phyloP scores from a whole-genome alignment of 139 green algal genomes.

The Volvox africanus region DNA sequence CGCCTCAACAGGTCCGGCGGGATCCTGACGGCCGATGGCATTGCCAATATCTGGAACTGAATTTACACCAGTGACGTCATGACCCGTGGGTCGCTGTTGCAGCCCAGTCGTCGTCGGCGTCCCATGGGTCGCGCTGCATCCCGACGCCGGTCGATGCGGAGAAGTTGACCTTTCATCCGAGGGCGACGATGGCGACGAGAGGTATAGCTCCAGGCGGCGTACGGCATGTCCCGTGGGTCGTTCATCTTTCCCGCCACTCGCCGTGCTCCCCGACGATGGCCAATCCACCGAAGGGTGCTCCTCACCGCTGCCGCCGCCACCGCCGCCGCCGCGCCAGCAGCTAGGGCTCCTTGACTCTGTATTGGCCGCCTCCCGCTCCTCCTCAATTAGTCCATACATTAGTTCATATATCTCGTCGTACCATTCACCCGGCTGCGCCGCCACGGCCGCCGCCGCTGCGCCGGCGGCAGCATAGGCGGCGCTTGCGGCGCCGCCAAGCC shows the following conservation, averaged over 20 bases:
- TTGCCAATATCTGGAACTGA: too few species aligned
- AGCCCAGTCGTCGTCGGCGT: neutral
- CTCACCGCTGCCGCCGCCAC: too few species aligned
- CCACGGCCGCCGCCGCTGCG: neutral
- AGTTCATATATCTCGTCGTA: conserved; percentile 34
- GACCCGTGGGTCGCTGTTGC: neutral
- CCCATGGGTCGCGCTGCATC: too few species aligned
- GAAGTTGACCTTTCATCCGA: too few species aligned
- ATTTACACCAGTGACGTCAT: neutral
- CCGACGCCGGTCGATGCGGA: too few species aligned
- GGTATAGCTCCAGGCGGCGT: neutral
- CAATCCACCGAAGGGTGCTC: neutral
- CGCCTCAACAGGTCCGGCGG: too few species aligned
- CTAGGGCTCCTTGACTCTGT: neutral
- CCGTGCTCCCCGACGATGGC: neutral
- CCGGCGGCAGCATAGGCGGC: neutral
- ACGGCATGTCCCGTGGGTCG: neutral
- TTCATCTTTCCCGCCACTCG: neutral
- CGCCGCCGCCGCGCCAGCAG: neutral
- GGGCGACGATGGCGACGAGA: neutral
- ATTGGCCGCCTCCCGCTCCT: neutral
- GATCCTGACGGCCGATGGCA: too few species aligned
- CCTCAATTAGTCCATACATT: conserved; percentile 20
- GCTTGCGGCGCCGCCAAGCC: neutral
- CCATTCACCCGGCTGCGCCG: neutral